phyloP scores from a whole-genome alignment of 139 green algal genomes.

The Gonium pectorale region DNA sequence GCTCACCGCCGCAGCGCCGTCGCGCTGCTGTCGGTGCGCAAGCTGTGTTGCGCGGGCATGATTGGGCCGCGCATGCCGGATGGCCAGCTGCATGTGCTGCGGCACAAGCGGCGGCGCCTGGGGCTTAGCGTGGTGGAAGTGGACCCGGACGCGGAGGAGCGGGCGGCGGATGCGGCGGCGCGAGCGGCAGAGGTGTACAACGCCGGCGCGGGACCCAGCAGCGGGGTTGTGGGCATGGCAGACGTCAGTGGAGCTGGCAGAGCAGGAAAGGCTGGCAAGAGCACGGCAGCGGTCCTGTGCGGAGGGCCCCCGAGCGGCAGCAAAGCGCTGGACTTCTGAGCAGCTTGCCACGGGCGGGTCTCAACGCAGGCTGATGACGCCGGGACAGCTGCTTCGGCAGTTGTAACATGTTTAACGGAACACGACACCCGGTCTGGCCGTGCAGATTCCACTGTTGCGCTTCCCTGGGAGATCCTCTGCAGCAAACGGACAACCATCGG shows the following conservation, averaged over 20 bases:
- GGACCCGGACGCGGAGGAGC: conserved; percentile 71
- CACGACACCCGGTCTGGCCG: too few species aligned
- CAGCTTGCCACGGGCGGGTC: too few species aligned
- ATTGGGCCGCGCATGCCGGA: conserved; percentile 56
- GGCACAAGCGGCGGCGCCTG: conserved; percentile 70
- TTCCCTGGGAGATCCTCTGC: too few species aligned
- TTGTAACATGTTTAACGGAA: too few species aligned
- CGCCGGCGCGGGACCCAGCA: too few species aligned
- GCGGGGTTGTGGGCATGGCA: neutral
- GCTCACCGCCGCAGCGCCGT: conserved; percentile 53
- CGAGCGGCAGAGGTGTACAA: conserved; percentile 11
- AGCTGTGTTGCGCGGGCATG: conserved; percentile 64
- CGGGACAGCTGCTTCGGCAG: too few species aligned
- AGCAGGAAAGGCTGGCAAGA: neutral
- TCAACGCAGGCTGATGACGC: too few species aligned
- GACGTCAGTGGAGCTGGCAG: neutral
- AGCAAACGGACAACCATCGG: too few species aligned
- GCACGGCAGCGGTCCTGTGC: conserved; percentile 44
- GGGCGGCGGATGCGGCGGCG: conserved; percentile 35
- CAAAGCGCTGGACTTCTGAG: conserved; percentile 52
- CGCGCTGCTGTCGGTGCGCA: conserved; percentile 74
- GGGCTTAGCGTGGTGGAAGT: conserved; percentile 72
- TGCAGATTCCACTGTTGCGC: too few species aligned
- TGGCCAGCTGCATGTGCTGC: conserved; percentile 68
- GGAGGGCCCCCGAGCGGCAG: conserved; percentile 29